A percentile compares a stretch with the other conserved stretches of the same genome.
These are phyloP conservation scores for Xylaria sp. DNA, from an alignment of 2,329 filamentous ascomycete genomes.

Conservation along the genomic window DNA sequence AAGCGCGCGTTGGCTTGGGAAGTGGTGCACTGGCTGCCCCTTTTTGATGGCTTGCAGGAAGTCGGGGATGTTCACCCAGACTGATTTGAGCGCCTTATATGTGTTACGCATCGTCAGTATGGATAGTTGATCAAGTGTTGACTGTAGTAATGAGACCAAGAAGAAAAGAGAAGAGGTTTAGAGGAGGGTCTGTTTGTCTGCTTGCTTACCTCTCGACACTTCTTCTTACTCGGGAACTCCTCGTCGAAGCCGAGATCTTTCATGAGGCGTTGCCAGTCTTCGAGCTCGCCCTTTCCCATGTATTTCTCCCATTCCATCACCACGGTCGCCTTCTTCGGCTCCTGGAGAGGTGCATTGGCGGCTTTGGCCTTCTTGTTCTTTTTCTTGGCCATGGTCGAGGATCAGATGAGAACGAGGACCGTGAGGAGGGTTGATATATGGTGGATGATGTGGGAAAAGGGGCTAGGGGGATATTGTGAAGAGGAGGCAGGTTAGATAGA, in stretches of 20 bases:
- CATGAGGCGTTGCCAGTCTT: conserved; percentile 60
- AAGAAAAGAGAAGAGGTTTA: no score
- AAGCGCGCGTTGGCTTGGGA: conserved; percentile 51
- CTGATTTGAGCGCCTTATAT: conserved; percentile 54
- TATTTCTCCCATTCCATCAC: conserved; percentile 33
- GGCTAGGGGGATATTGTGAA: not conserved
- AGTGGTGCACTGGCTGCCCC: conserved; percentile 48
- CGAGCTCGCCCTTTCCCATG: conserved; percentile 46
- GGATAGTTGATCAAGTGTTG: no score
- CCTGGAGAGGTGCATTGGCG: not conserved
- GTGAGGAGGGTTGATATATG: not conserved
- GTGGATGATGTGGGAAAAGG: not conserved
- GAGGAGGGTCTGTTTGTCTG: not conserved
- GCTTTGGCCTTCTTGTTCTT: conserved; percentile 12
- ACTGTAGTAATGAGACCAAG: no score
- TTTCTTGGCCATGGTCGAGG: conserved; percentile 23
- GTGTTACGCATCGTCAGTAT: not conserved
- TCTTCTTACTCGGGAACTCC: conserved; percentile 55
- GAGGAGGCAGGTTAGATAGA: not conserved
- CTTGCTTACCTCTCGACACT: conserved; percentile 58
- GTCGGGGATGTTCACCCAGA: conserved; percentile 63
- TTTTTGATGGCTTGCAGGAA: conserved; percentile 54
- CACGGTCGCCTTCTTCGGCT: not conserved
- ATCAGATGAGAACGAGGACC: not conserved
- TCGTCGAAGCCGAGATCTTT: conserved; percentile 55